Base-by-base conservation (phyloP, 805 yeast genomes). In the Sugiyamaella mastotermitis region DNA sequence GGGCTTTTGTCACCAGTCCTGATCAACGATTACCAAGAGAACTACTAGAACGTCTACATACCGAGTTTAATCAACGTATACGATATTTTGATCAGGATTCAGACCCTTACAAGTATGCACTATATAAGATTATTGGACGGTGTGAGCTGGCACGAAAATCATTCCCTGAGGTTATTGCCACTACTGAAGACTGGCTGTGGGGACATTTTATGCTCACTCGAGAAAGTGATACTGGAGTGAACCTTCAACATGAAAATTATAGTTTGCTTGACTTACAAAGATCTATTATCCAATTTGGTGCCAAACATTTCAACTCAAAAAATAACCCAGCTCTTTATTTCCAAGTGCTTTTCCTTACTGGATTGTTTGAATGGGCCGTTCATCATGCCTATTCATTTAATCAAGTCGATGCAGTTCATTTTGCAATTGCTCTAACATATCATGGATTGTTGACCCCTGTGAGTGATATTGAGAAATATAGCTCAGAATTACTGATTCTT, bases 161-260 rank as follows among this genome's bases (percentile, higher is more conserved):
- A 65, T 74, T 46, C 64, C 88, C 50, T 77, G 94, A 25, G 58
- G 78, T 90, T 21, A 73, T 82, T 26, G 62, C 78, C 25, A 83
- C 94, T 42, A 75, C 88, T 33, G 97, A 90, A 60, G 97, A 90
- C 62, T 90, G 97, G 97, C 60, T 90, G 35, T 90, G 98, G 98
- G 76, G 83, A 56, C 97, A 92, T 60, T 69, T 92, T 40, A 71
- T 78, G 60, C 68, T 90, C 20, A 76, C 83, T 11, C 74, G 78
- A 40, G 90, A 84, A 51, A 62, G 60, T 13, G 68, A 61, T 13
- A 68, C 65, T 20, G 9, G 7, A 10, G 7, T 10, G 10, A 22
- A 10, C 10, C 7, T 27, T 5, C 15, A 7, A 11, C 76, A 74
- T 54, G 95, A 85, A 50, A 71, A 74, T 45, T 90, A 86, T 58